Base-by-base conservation (phyloP, 805 yeast genomes). In the Debaryomyces prosopidis region DNA sequence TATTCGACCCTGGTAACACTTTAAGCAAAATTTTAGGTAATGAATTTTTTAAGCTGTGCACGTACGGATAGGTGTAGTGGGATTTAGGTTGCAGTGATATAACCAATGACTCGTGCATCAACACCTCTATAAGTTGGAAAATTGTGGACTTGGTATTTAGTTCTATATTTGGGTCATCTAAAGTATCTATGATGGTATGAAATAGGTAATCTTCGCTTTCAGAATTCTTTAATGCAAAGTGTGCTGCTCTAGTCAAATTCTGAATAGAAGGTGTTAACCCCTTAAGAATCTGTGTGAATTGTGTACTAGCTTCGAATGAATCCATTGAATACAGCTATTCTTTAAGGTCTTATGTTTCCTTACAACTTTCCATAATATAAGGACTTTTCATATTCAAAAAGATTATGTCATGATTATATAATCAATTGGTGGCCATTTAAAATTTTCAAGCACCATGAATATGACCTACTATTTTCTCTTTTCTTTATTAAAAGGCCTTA, bases 301-400 rank as follows among this genome's bases (percentile, higher is more conserved):
- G 86, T 38, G 89, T 68, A 47, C 92, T 77, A 4, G 91, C 90
- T 58, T 89, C 96, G 62, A 92, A 88, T 1, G 96, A 84, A 60
- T 91, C 97, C 96, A 91, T 89, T 12, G 38, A 14, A 14, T 9
- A 10, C 26, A 23, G 26, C 9, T 23, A 23, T 23, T 23, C 6
- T 23, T 2, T 23, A 23, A 23, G 9, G 26, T 23, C 6, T 11
- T 41, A 14, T 20, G 14, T 6, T 15, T 5, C 31, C 8, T 10
- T 27, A 27, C 9, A 18, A 18, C 34, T 26, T 23, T 33, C 39
- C 26, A 39, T 18, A 11, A 23, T 28, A 8, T 36, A 39, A n/a
- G 14, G 18, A 32, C 11, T 30, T n/a, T 28, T 33, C 17, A 17
- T 39, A 33, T 14, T 12, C 7, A 28, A 14, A n/a, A 28, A 19